These are phyloP conservation scores for Eucalyptus lansdowneana DNA, from an alignment of 345 rosid genomes.

Conservation along the genomic window DNA sequence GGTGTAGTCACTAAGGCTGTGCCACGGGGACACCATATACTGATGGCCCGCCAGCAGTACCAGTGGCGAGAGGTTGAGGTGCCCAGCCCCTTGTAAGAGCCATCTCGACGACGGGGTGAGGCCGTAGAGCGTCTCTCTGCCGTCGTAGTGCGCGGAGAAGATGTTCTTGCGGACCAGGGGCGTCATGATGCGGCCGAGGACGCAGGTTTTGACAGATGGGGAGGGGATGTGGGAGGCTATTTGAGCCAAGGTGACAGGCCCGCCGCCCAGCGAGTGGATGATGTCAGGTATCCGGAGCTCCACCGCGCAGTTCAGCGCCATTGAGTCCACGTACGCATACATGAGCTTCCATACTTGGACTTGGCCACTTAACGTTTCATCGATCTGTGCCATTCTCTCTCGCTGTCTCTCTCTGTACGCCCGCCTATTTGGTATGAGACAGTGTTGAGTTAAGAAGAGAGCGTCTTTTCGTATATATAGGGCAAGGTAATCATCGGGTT, in stretches of 20 bases:
- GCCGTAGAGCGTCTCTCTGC: constrained; percentile 8
- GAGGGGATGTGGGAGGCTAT: constrained; percentile 6
- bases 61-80: constrained; percentile 10
- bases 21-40: constrained; percentile 2
- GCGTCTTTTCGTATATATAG: background rate
- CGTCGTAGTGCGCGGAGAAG: constrained; percentile 1
- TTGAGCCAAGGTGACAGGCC: constrained; percentile 2
- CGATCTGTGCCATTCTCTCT: background rate
- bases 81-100: constrained; percentile 3
- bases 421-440: background rate
- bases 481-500: background rate
- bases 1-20: background rate
- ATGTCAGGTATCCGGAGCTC: constrained; percentile 17
- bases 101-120: constrained; percentile 12
- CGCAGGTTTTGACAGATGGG: background rate
- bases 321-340: constrained; percentile 4
- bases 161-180: constrained; percentile 1
- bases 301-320: constrained; percentile 10
- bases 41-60: constrained; percentile 3
- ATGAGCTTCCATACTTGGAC: background rate
- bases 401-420: background rate
- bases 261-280: constrained; percentile 1
- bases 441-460: background rate
- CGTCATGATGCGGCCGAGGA: constrained; percentile 11
- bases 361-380: constrained; percentile 2